Evolutionary conservation across 192 early-diverging fungal genomes (phyloP), one percentile per base, ranked within the genome.

Genomic region (Coemansia sp.): DNA sequence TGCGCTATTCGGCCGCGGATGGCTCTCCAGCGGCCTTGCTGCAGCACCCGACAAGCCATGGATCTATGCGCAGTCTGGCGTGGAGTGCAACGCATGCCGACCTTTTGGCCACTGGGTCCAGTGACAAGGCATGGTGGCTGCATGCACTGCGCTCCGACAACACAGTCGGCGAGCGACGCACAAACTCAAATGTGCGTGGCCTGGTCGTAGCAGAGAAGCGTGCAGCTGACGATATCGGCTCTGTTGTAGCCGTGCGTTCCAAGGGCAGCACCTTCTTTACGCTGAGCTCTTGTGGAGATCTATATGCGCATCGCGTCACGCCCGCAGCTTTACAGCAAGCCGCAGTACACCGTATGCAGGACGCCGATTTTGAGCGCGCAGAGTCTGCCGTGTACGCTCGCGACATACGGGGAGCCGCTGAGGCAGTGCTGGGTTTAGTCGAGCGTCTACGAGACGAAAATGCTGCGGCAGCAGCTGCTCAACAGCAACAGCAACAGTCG

Each of bases 11-110:
- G 4, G 66, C 73, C 10, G 76, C 80, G 0, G 77, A 64, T 35
- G 60, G 60, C 17, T 53, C 67, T 10, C 37, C 52, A 2, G 67
- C 55, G 8, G 36, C 50, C 8, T 45, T 45, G n/a, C 26, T 76
- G 53, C 36, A 53, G 0, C 61, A 69, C 9, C 61, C 56, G 35
- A 64, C 72, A 5, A 53, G 32, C 50, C 46, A 60, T 37, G 72
- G 67, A 0, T 30, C 58, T 9, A 41, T 60, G 5, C 44, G 52
- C 10, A 64, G 66, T 39, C 25, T 76, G n/a, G 60, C 79, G 14
- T 90, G 87, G 87, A 87, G 85, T 29, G 79, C 81, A 13, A 81
- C 83, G 0, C 85, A 88, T 61, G 70, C 72, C 27, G 84, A 87
- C 23, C 62, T 85, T 22, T 38, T 90, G 28, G 32, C 84, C 0